Evolutionary conservation across 83 land plant genomes (phyloP), one percentile per base, ranked within the genome.

Genomic region (Diphasiastrum complanatum): DNA sequence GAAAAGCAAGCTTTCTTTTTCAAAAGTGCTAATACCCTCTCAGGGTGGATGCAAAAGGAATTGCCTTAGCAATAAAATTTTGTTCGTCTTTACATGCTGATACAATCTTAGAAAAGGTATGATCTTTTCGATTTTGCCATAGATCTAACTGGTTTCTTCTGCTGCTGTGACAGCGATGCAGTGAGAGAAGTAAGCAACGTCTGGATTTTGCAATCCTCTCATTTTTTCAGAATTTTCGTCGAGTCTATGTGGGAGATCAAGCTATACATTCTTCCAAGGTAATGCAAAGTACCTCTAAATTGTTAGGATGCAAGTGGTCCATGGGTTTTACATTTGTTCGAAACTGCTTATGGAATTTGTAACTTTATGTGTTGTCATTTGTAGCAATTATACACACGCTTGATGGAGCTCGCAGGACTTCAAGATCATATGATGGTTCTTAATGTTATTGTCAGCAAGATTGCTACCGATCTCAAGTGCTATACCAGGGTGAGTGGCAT

Each of bases 231-330:
- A 72, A 91, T 68, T 88, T 91, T 54, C 79, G 95, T 6, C 80
- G 81, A 70, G 87, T 89, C 8, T 91, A 91, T 66, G 95, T 91
- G 31, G 97, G 97, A 11, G 97, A 91, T 66, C 97, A 87, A 35
- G 97, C 95, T 6, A 78, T 91, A 82, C 86, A 87, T 74, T 87
- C 97, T 43, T 84, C 95, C 5, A 91, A 91, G 84, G 95, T 89
- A 75, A 52, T 12, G n/a, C 28, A 36, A n/a, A n/a, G n/a, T n/a
- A n/a, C n/a, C n/a, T n/a, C n/a, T n/a, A n/a, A n/a, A n/a, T n/a
- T n/a, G n/a, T n/a, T n/a, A n/a, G n/a, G n/a, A n/a, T n/a, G n/a
- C n/a, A n/a, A n/a, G n/a, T n/a, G n/a, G n/a, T n/a, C n/a, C n/a
- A n/a, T n/a, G n/a, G n/a, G n/a, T n/a, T n/a, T n/a, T n/a, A n/a